Conservation (phyloP, 1,284 basidiomycete genomes). For the Athelia sp. region DNA sequence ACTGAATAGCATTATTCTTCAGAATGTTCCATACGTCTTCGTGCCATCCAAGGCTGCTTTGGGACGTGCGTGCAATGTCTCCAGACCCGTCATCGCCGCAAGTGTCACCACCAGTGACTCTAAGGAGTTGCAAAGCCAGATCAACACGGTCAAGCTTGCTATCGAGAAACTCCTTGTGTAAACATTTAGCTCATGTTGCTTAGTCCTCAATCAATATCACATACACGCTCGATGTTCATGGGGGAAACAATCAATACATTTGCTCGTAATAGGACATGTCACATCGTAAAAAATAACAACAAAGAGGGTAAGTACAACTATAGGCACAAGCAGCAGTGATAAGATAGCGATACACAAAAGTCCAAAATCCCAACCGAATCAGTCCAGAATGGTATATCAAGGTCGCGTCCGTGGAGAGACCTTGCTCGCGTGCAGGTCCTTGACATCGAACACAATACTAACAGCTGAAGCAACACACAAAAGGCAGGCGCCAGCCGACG, state of each 20-base stretch:
- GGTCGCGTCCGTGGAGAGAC: constrained; percentile 35
- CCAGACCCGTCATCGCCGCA: constrained; percentile 91
- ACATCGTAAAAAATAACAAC: background rate
- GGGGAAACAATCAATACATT: background rate
- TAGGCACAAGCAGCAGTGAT: background rate
- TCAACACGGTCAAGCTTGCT: constrained; percentile 82
- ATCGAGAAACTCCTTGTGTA: constrained; percentile 69
- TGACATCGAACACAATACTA: constrained; percentile 59
- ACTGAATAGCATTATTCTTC: constrained; percentile 6
- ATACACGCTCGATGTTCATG: background rate
- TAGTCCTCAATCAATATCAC: background rate
- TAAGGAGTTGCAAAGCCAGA: constrained; percentile 88
- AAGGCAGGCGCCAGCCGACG: constrained; percentile 54
- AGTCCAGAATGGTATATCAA: background rate
- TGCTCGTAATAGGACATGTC: background rate
- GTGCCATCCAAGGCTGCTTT: constrained; percentile 92
- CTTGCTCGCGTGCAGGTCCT: constrained; percentile 57
- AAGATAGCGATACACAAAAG: background rate
- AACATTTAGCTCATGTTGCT: background rate
- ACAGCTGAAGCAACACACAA: constrained; percentile 49
- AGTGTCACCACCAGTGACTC: constrained; percentile 96
- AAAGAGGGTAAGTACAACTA: background rate
- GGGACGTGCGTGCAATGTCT: constrained; percentile 94
- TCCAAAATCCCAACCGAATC: background rate
- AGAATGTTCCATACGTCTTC: constrained; percentile 97